Percentiles rank a stretch among this genome's conserved stretches.
phyloP scores from a whole-genome alignment of 75 land plant genomes.

The Sequoia sempervirens region DNA sequence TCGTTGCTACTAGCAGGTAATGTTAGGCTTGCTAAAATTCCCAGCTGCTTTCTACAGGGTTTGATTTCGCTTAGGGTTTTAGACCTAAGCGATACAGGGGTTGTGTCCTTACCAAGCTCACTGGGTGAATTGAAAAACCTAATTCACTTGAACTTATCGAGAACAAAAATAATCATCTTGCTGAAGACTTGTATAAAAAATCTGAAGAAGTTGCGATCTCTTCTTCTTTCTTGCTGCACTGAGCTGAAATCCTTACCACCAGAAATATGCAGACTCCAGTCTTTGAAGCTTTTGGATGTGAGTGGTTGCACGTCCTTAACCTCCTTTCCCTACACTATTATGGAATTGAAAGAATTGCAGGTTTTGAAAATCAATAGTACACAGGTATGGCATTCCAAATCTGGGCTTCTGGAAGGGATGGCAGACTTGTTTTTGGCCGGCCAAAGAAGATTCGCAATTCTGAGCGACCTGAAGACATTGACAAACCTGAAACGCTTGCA shows the following conservation, averaged over 20 bases:
- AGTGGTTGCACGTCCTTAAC: not conserved
- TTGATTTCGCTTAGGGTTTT: not conserved
- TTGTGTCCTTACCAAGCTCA: constrained; percentile 4
- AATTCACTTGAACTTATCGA: not conserved
- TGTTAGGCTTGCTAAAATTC: not conserved
- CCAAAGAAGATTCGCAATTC: not conserved
- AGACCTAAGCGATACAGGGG: not conserved
- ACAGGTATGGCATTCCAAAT: not conserved
- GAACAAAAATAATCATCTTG: not conserved
- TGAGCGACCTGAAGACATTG: not conserved
- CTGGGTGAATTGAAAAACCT: not conserved
- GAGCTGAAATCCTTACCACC: not conserved
- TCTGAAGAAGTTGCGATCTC: not conserved
- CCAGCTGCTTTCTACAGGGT: not conserved
- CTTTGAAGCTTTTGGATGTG: not conserved
- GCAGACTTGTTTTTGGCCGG: not conserved
- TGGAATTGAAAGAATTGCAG: not conserved
- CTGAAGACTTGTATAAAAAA: not conserved
- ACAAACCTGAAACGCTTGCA: not conserved
- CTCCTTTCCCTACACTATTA: not conserved
- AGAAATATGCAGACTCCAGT: not conserved
- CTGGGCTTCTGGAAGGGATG: not conserved
- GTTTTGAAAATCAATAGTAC: not conserved
- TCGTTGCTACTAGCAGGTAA: not conserved
- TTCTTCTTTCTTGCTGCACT: not conserved